Conservation (phyloP, 176 grass and related monocot species). For the Pharus latifolius region DNA sequence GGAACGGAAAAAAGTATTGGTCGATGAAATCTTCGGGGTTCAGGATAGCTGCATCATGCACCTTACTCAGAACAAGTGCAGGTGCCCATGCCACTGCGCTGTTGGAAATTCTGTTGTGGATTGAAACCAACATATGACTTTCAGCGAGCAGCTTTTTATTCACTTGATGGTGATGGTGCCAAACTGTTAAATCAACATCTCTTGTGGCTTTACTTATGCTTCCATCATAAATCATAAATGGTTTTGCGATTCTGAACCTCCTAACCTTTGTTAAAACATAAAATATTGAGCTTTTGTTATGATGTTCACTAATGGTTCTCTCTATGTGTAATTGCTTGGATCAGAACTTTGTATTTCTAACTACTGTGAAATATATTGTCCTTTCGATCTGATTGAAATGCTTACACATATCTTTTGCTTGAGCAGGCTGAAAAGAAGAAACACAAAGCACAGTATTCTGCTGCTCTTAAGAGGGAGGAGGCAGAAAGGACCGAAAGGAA, state of each 20-base stretch:
- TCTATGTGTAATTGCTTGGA: background rate
- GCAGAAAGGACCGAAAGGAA: constrained; percentile 36
- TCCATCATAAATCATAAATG: too few relatives aligned
- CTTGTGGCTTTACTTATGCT: too few relatives aligned
- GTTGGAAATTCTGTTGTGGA: background rate
- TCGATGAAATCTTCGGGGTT: background rate
- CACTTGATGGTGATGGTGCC: background rate
- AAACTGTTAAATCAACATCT: background rate
- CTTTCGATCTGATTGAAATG: background rate
- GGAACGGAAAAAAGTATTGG: background rate
- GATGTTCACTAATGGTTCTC: background rate
- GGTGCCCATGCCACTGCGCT: background rate
- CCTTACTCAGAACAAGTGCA: background rate
- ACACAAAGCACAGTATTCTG: constrained; percentile 35
- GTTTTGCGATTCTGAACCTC: too few relatives aligned
- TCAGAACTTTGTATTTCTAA: background rate
- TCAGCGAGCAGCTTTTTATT: background rate
- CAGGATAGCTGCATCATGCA: background rate
- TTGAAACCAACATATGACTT: background rate
- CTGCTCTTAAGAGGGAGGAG: constrained; percentile 25
- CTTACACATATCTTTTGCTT: constrained; percentile 19
- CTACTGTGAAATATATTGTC: background rate
- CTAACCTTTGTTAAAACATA: too few relatives aligned
- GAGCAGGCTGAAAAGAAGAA: constrained; percentile 49
- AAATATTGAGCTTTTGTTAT: too few relatives aligned